Percentiles rank a stretch among this genome's conserved stretches.
Evolutionary conservation across 2,329 filamentous ascomycete species (phyloP).

Genomic region (Talaromyces sp.): DNA sequence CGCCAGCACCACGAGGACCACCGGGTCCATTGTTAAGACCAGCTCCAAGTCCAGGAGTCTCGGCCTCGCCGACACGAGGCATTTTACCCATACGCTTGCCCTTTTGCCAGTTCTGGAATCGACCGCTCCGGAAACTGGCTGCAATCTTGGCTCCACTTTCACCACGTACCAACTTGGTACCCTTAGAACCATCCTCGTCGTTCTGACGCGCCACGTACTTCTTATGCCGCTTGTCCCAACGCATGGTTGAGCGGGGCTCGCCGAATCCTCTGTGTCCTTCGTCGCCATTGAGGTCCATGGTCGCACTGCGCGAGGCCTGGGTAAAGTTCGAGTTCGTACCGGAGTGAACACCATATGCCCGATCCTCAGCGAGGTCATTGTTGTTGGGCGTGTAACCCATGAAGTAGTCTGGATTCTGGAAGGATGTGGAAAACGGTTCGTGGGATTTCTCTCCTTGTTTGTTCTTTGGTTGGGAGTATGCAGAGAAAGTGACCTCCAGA

Average conservation of each 20-base stretch:
- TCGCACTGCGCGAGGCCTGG: slow-evolving; percentile 79
- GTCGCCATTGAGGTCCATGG: slow-evolving; percentile 92
- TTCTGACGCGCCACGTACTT: slow-evolving; percentile 93
- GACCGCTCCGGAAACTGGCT: slow-evolving; percentile 86
- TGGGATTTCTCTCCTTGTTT: slow-evolving; percentile 53
- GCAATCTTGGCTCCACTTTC: slow-evolving; percentile 97
- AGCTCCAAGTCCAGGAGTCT: slow-evolving; percentile 51
- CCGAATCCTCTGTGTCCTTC: slow-evolving; percentile 78
- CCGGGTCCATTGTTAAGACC: slow-evolving; percentile 30
- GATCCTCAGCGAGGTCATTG: slow-evolving; percentile 81
- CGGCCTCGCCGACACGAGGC: slow-evolving; percentile 80
- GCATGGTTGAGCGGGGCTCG: slow-evolving; percentile 74
- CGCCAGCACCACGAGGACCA: slow-evolving; percentile 38
- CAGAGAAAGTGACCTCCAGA: slow-evolving; percentile 71
- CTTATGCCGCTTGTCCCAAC: slow-evolving; percentile 96
- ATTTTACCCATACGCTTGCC: slow-evolving; percentile 77
- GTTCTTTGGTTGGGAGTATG: slow-evolving; percentile 54
- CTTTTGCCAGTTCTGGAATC: slow-evolving; percentile 91
- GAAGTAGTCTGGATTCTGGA: slow-evolving; percentile 86
- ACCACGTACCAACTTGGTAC: slow-evolving; percentile 76
- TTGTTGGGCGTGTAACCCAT: slow-evolving; percentile 92
- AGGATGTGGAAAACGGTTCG: slow-evolving; percentile 54
- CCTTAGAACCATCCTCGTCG: slow-evolving; percentile 87
- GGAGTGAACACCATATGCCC: slow-evolving; percentile 89
- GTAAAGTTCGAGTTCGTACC: slow-evolving; percentile 78